Conservation (phyloP, 768 basidiomycete genomes). For the Phylloporus arenicola region DNA sequence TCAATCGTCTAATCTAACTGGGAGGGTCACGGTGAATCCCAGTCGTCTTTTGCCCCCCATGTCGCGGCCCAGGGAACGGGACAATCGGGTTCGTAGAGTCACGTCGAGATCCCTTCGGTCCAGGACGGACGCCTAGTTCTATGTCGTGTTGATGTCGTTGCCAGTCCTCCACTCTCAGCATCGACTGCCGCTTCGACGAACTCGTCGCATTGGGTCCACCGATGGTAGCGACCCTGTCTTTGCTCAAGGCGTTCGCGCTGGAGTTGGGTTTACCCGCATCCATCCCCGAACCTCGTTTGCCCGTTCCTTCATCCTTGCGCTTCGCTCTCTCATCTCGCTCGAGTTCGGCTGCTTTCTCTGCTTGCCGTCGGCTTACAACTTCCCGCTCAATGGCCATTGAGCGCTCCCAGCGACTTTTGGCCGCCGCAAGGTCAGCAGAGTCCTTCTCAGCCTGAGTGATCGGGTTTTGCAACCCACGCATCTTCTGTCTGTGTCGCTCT, state of each 20-base stretch:
- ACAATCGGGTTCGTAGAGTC: constrained; percentile 28
- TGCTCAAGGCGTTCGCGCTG: constrained; percentile 38
- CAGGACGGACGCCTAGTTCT: constrained; percentile 28
- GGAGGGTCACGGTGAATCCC: constrained; percentile 37
- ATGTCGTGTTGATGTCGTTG: constrained; percentile 62
- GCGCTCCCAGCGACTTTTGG: constrained; percentile 77
- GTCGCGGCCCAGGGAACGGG: constrained; percentile 30
- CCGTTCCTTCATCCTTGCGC: constrained; percentile 41
- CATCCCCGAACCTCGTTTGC: constrained; percentile 30
- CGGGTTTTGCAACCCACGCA: constrained; percentile 77
- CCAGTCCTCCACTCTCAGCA: constrained; percentile 84
- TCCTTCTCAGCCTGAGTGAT: constrained; percentile 78
- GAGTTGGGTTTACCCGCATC: constrained; percentile 38
- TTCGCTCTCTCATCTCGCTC: constrained; percentile 45
- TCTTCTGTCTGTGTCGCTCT: constrained; percentile 80
- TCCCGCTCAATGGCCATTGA: constrained; percentile 70
- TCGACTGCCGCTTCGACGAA: constrained; percentile 61
- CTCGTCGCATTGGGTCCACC: constrained; percentile 24
- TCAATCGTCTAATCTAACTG: constrained; percentile 22
- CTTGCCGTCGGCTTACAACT: constrained; percentile 65
- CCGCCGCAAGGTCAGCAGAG: constrained; percentile 68
- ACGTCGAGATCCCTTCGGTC: constrained; percentile 15
- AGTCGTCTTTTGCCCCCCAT: constrained; percentile 29
- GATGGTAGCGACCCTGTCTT: constrained; percentile 49
- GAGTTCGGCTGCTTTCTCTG: constrained; percentile 55